Evolutionary conservation across 305 asterid genomes (phyloP).

Genomic region (Withania somnifera): DNA sequence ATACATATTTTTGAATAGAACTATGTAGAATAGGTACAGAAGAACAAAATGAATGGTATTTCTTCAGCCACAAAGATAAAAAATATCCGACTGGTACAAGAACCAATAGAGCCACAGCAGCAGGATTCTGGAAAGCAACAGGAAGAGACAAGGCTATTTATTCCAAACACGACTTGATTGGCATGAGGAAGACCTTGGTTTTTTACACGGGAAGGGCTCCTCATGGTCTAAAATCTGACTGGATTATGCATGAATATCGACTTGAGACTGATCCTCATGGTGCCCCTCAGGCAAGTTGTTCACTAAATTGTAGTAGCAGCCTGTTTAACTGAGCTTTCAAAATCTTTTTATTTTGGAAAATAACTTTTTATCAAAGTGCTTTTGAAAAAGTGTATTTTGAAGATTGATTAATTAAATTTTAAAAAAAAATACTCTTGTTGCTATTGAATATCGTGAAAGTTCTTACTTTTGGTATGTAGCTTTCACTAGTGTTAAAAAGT

Average conservation of each 20-base stretch:
- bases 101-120: constrained; percentile 66
- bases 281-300: constrained; percentile 49
- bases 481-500: not conserved
- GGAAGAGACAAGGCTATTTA: constrained; percentile 77
- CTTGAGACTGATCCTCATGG: constrained; percentile 63
- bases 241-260: constrained; percentile 86
- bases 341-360: not conserved
- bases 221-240: constrained; percentile 72
- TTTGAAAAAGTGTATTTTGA: not conserved
- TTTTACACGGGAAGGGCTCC: constrained; percentile 81
- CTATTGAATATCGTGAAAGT: not conserved
- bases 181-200: constrained; percentile 76
- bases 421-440: not conserved
- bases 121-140: constrained; percentile 86
- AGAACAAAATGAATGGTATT: constrained; percentile 70
- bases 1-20: constrained; percentile 18
- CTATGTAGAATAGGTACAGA: constrained; percentile 69
- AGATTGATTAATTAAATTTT: not conserved
- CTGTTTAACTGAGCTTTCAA: not conserved
- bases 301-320: not conserved
- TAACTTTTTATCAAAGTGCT: not conserved
- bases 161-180: constrained; percentile 51
- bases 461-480: too few species aligned
- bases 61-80: constrained; percentile 80
- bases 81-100: constrained; percentile 80